These are phyloP conservation scores for Pueraria montana DNA, from an alignment of 306 rosid genomes.

Conservation along the genomic window DNA sequence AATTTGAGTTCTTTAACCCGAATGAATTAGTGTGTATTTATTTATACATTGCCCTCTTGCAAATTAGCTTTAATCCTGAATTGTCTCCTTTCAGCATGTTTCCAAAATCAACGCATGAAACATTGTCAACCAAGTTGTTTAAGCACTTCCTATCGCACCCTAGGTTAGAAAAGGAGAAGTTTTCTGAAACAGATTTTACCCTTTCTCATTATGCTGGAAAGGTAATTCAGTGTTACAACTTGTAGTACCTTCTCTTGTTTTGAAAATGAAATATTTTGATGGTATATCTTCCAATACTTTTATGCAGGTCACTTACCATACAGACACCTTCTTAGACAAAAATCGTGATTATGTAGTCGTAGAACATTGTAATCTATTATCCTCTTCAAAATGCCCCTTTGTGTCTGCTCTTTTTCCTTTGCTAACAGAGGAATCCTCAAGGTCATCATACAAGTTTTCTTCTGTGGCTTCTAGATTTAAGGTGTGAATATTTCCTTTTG, in stretches of 20 bases:
- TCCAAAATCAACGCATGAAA: constrained; percentile 86
- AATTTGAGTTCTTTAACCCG: constrained; percentile 56
- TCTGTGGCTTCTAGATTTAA: constrained; percentile 90
- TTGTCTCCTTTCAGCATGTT: constrained; percentile 78
- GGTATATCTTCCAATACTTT: background rate
- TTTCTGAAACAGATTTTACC: constrained; percentile 88
- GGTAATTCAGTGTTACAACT: constrained; percentile 55
- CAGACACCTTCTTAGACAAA: constrained; percentile 84
- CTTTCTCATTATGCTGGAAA: constrained; percentile 95
- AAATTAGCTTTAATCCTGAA: constrained; percentile 55
- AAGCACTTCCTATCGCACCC: constrained; percentile 71
- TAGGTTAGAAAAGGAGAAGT: constrained; percentile 79
- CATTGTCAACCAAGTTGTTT: constrained; percentile 86
- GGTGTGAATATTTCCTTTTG: constrained; percentile 54
- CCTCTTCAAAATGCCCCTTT: constrained; percentile 79
- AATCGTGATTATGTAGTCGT: constrained; percentile 92
- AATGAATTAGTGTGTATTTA: constrained; percentile 53
- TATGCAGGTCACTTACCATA: constrained; percentile 84
- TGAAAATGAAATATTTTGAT: constrained; percentile 19
- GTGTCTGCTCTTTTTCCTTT: constrained; percentile 76
- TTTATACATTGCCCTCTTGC: constrained; percentile 29
- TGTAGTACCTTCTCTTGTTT: background rate
- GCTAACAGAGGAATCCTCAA: constrained; percentile 76
- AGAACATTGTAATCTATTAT: constrained; percentile 86
- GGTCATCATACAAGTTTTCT: constrained; percentile 91